Conservation (phyloP, 345 rosid species). For the Populus pruinosa region DNA sequence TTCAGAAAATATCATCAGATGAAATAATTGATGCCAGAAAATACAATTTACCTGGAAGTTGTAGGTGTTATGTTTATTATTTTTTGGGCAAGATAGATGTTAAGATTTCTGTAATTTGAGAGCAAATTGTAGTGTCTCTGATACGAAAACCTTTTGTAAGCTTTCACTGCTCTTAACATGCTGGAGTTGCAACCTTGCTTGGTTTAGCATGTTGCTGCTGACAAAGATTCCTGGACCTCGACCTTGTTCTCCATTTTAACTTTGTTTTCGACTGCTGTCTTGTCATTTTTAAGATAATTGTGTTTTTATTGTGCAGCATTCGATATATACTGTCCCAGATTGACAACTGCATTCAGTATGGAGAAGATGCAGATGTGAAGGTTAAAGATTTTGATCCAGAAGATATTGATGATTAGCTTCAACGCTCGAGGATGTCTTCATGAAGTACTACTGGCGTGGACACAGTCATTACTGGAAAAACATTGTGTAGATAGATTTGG, state of each 20-base stretch:
- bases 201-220: too few relatives aligned
- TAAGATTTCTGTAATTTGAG: too few relatives aligned
- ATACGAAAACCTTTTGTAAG: too few relatives aligned
- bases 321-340: slow-evolving; percentile 71
- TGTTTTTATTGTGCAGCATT: slow-evolving; percentile 43
- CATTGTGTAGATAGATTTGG: too few relatives aligned
- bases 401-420: slow-evolving; percentile 36
- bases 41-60: too few relatives aligned
- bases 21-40: too few relatives aligned
- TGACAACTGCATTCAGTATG: slow-evolving; percentile 75
- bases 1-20: too few relatives aligned
- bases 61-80: too few relatives aligned
- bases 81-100: too few relatives aligned
- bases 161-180: too few relatives aligned
- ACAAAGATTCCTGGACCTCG: neutral
- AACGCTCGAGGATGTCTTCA: neutral
- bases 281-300: neutral
- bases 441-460: neutral
- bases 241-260: neutral
- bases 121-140: too few relatives aligned
- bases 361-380: slow-evolving; percentile 93
- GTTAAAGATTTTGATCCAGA: slow-evolving; percentile 69
- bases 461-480: neutral
- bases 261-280: neutral
- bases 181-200: too few relatives aligned